phyloP scores from a whole-genome alignment of 2,329 filamentous ascomycete genomes.

The Clarireedia sp. region DNA sequence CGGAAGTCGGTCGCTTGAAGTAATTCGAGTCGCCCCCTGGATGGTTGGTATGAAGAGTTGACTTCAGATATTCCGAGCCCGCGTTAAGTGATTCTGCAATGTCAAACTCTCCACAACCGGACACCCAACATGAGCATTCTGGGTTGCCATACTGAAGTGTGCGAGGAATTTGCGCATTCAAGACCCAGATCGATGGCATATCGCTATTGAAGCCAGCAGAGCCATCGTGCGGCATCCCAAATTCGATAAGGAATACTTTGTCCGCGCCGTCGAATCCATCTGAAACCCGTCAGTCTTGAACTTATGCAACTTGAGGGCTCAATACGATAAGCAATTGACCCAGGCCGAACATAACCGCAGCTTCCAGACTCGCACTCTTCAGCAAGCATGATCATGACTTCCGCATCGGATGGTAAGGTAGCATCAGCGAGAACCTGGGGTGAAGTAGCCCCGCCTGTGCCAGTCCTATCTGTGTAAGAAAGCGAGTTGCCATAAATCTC shows the following conservation, averaged over 20 bases:
- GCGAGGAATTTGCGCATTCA: conserved; percentile 66
- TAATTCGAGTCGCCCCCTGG: conserved; percentile 63
- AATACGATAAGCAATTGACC: conserved; percentile 43
- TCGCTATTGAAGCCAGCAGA: conserved; percentile 45
- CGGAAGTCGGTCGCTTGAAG: conserved; percentile 55
- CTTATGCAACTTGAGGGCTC: conserved; percentile 1
- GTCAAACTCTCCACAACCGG: conserved; percentile 67
- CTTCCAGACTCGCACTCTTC: conserved; percentile 37
- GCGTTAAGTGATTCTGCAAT: conserved; percentile 62
- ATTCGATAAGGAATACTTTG: conserved; percentile 68
- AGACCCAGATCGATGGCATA: conserved; percentile 68
- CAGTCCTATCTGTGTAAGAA: conserved; percentile 35
- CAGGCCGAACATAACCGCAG: conserved; percentile 42
- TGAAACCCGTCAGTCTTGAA: conserved; percentile 27
- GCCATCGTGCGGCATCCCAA: conserved; percentile 60
- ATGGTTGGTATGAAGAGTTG: conserved; percentile 58
- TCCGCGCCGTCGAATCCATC: conserved; percentile 63
- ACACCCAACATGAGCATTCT: conserved; percentile 65
- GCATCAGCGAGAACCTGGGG: conserved; percentile 43
- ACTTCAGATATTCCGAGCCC: conserved; percentile 60
- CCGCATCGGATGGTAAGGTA: conserved; percentile 39
- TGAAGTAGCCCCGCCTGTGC: conserved; percentile 37
- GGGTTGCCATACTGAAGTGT: conserved; percentile 57
- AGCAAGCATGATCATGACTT: conserved; percentile 45
- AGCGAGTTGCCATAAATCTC: conserved; percentile 7